Evolutionary conservation across 306 rosid species (phyloP), one percentile per base, ranked within the genome.

Genomic region (Albizia julibrissin): DNA sequence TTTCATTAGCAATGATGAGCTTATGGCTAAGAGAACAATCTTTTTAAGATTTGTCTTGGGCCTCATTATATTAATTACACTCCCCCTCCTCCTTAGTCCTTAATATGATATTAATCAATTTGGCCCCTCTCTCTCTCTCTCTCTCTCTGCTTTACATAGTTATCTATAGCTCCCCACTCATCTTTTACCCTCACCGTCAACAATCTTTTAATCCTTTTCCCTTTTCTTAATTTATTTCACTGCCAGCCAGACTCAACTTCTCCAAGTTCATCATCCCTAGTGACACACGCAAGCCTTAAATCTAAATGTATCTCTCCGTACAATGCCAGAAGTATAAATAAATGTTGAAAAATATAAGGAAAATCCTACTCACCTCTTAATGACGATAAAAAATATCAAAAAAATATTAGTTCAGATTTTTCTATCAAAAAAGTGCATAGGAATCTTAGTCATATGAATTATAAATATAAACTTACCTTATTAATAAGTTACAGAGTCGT

Each of bases 1-100:
- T 68, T 90, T 89, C 72, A 89, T 83, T 83, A 84, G 84, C 92
- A 90, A 90, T 90, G 83, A 89, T 92, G 89, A 83, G 61, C 47
- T 83, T 90, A 80, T 82, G 82, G 80, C 74, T 82, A 64, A 76
- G 59, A 16, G 21, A 42, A 64, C 69, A 65, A 81, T 84, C 83
- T 86, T 59, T 22, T 12, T 33, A 64, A 82, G 86, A 87, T 89
- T 50, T 83, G 65, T 8, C 71, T 27, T 44, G 54, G 43, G 44
- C 70, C 58, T 74, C 74, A 0, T 56, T 56, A 56, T 56, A n/a
- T 40, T 7, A 16, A 47, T 39, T 1, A 16, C 27, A 9, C 49
- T 18, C 16, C 49, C 16, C 10, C 72, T 21, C 3, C 58, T 50
- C 4, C 18, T 67, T 9, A 67, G 19, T 50, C 4, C 18, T 67